Percentiles rank a stretch among this genome's conserved stretches.
Evolutionary conservation across 1,284 basidiomycete species (phyloP).

Genomic region (Puccinia coronata): DNA sequence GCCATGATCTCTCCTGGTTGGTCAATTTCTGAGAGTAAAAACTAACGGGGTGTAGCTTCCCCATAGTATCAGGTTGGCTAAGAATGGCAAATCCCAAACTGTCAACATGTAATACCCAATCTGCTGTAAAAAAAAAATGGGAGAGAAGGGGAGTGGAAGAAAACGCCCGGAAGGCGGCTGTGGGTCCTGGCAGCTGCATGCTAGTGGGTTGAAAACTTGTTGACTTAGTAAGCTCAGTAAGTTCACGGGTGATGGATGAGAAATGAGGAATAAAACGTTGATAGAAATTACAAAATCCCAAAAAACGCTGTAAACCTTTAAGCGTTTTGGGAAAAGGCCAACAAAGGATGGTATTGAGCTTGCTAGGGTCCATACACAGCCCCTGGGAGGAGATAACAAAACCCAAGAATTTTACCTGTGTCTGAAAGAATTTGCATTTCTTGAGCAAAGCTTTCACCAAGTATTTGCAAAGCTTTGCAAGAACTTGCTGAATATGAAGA

Average conservation of each 20-base stretch:
- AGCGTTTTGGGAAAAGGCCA: constrained; percentile 17
- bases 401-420: constrained; percentile 10
- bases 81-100: constrained; percentile 28
- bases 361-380: neutral
- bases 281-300: constrained; percentile 32
- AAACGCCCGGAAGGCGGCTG: constrained; percentile 6
- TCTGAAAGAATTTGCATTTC: constrained; percentile 39
- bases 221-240: neutral
- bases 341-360: neutral
- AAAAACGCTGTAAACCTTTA: neutral
- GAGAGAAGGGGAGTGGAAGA: neutral
- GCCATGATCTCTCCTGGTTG: neutral
- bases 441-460: neutral
- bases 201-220: neutral
- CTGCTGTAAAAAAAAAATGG: constrained; percentile 29
- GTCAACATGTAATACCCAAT: constrained; percentile 21
- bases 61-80: constrained; percentile 11
- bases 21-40: constrained; percentile 28
- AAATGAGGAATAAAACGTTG: neutral
- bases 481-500: neutral
- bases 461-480: neutral
- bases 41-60: neutral
- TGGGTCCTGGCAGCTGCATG: neutral
- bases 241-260: neutral
- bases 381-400: constrained; percentile 7